Percentiles rank a stretch among this genome's conserved stretches.
Evolutionary conservation across 1,284 basidiomycete genomes (phyloP).

Genomic region (Rhodofomes roseus): DNA sequence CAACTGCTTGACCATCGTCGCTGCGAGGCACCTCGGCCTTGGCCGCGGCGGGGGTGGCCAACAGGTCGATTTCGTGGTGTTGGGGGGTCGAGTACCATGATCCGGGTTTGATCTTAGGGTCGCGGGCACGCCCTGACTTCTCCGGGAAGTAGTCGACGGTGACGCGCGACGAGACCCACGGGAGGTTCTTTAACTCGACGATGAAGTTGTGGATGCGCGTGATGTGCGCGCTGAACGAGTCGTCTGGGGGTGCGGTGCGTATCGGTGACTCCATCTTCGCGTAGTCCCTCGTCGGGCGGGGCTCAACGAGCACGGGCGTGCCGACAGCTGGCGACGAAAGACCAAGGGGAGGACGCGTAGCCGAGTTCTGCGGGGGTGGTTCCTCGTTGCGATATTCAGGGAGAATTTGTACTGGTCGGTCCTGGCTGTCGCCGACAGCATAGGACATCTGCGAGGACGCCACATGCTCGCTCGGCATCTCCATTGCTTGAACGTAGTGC

Average conservation of each 20-base stretch:
- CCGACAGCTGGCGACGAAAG: not conserved
- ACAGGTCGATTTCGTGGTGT: constrained; percentile 29
- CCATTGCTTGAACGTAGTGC: constrained; percentile 19
- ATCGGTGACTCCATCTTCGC: constrained; percentile 26
- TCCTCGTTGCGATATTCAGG: constrained; percentile 2
- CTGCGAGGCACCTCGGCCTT: constrained; percentile 7
- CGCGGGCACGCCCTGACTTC: constrained; percentile 22
- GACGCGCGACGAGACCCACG: constrained; percentile 29
- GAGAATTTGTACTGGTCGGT: not conserved
- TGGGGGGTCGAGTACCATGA: constrained; percentile 30
- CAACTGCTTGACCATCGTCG: constrained; percentile 1
- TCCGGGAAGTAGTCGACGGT: constrained; percentile 27
- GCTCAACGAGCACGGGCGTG: constrained; percentile 22
- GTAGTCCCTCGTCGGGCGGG: constrained; percentile 29
- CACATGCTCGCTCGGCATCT: constrained; percentile 16
- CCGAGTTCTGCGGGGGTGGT: not conserved
- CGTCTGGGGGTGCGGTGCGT: constrained; percentile 18
- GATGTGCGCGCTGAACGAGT: constrained; percentile 28
- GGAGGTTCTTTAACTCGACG: constrained; percentile 27
- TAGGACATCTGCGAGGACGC: constrained; percentile 7
- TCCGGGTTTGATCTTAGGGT: constrained; percentile 16
- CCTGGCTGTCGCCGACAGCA: not conserved
- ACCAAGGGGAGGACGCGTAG: constrained; percentile 4
- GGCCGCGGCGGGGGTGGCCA: constrained; percentile 14
- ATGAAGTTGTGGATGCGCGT: constrained; percentile 28